phyloP scores from a whole-genome alignment of 73 alveolate genomes.

The Strombidium stylifer region DNA sequence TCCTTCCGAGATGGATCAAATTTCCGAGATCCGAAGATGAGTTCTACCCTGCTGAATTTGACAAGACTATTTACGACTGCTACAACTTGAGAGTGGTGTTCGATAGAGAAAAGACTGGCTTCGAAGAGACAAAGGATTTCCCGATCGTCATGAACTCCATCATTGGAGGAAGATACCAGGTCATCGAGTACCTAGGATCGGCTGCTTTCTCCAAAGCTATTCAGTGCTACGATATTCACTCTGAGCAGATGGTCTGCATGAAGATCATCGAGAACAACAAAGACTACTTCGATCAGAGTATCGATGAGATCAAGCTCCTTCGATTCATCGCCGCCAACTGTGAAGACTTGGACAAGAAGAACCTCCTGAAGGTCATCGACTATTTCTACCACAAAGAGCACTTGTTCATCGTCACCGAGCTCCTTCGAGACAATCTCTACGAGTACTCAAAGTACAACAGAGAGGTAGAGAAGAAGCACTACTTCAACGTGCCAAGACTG shows the following conservation, averaged over 20 bases:
- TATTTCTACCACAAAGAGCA: conserved; percentile 98
- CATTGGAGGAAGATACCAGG: conserved; percentile 97
- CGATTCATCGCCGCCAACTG: conserved; percentile 94
- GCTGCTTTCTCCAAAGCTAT: conserved; percentile 99
- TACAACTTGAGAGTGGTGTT: conserved; percentile 96
- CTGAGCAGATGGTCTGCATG: conserved; percentile 97
- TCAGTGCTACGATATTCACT: conserved; percentile 94
- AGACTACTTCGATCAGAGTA: conserved; percentile 98
- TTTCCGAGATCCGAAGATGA: conserved; percentile 94
- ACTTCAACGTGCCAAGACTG: conserved; percentile 92
- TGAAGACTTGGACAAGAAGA: conserved; percentile 90
- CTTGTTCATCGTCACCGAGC: conserved; percentile 95
- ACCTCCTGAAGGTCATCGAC: conserved; percentile 86
- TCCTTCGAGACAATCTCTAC: conserved; percentile 97
- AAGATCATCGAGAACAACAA: conserved; percentile 98
- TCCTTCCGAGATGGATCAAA: conserved; percentile 85
- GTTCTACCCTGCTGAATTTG: conserved; percentile 98
- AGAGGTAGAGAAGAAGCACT: conserved; percentile 90
- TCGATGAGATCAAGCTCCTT: conserved; percentile 98
- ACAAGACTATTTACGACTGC: conserved; percentile 97
- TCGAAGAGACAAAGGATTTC: conserved; percentile 98
- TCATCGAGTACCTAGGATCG: conserved; percentile 97
- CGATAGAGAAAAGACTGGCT: conserved; percentile 99
- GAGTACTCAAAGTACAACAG: conserved; percentile 97
- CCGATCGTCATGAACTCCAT: conserved; percentile 93